Percentiles rank a stretch among this genome's conserved stretches.
Conservation (phyloP, 2,329 filamentous ascomycete species). For the Hypoxylon sp. region DNA sequence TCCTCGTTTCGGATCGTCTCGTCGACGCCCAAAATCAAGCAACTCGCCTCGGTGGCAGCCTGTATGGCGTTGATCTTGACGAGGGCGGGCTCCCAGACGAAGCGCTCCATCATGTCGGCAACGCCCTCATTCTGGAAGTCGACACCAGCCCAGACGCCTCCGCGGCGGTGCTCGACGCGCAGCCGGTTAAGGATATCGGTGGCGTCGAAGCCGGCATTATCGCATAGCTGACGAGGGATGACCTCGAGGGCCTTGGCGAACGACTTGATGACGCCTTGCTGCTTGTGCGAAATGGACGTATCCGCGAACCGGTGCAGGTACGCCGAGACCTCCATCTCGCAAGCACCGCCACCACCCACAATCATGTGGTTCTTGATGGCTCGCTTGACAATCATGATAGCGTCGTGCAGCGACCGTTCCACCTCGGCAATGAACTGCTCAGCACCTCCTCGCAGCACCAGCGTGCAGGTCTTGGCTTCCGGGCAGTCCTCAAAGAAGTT, state of each 20-base stretch:
- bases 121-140: slow-evolving; percentile 95
- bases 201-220: slow-evolving; percentile 98
- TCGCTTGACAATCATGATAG: slow-evolving; percentile 99
- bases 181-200: slow-evolving; percentile 98
- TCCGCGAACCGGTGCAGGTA: slow-evolving; percentile 95
- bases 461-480: slow-evolving; percentile 94
- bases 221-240: slow-evolving; percentile 95
- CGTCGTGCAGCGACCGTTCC: slow-evolving; percentile 96
- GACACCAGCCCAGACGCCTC: slow-evolving; percentile 92
- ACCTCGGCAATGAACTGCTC: slow-evolving; percentile 99
- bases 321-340: slow-evolving; percentile 95
- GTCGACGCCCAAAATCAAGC: slow-evolving; percentile 94
- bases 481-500: slow-evolving; percentile 99
- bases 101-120: slow-evolving; percentile 91
- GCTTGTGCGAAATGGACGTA: slow-evolving; percentile 92
- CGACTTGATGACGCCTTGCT: slow-evolving; percentile 96
- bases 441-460: slow-evolving; percentile 93
- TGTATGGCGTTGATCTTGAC: slow-evolving; percentile 98
- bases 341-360: slow-evolving; percentile 93
- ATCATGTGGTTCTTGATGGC: slow-evolving; percentile 95
- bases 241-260: slow-evolving; percentile 98
- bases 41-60: slow-evolving; percentile 93
- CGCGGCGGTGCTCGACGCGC: slow-evolving; percentile 95
- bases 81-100: slow-evolving; percentile 96
- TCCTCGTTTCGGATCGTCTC: slow-evolving; percentile 99